Conservation (phyloP, 2,329 filamentous ascomycete genomes). For the Neopestalotiopsis sp. region DNA sequence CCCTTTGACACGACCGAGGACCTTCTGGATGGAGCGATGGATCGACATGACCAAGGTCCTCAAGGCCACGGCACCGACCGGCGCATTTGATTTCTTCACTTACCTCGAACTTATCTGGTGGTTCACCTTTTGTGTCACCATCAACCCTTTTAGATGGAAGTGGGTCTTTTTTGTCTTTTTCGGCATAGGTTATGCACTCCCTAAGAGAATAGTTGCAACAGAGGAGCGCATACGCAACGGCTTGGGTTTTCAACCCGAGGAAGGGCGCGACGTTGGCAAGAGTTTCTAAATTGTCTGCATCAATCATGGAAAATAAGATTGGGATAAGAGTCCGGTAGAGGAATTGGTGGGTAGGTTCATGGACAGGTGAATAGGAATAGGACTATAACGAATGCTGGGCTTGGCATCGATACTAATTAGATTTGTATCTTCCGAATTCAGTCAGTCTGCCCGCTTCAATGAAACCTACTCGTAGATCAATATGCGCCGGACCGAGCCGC, state of each 20-base stretch:
- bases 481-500: no score
- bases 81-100: conserved; percentile 88
- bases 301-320: no score
- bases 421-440: no score
- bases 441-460: no score
- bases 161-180: conserved; percentile 86
- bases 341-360: no score
- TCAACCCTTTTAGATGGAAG: conserved; percentile 91
- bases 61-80: conserved; percentile 72
- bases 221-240: conserved; percentile 68
- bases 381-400: no score
- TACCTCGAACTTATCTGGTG: conserved; percentile 85
- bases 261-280: conserved; percentile 34
- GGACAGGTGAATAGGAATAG: no score
- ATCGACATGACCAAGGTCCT: conserved; percentile 81
- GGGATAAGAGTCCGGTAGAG: no score
- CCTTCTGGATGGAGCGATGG: conserved; percentile 82
- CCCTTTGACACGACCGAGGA: conserved; percentile 72
- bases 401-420: no score
- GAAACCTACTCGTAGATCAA: no score
- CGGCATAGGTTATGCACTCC: conserved; percentile 71
- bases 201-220: conserved; percentile 66
- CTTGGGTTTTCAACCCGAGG: conserved; percentile 43
- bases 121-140: conserved; percentile 78
- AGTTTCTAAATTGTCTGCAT: conserved; percentile 32